A percentile compares a stretch with the other conserved stretches of the same genome.
Conservation (phyloP, 2,329 filamentous ascomycete genomes). For the Rhynchosporium agropyri region DNA sequence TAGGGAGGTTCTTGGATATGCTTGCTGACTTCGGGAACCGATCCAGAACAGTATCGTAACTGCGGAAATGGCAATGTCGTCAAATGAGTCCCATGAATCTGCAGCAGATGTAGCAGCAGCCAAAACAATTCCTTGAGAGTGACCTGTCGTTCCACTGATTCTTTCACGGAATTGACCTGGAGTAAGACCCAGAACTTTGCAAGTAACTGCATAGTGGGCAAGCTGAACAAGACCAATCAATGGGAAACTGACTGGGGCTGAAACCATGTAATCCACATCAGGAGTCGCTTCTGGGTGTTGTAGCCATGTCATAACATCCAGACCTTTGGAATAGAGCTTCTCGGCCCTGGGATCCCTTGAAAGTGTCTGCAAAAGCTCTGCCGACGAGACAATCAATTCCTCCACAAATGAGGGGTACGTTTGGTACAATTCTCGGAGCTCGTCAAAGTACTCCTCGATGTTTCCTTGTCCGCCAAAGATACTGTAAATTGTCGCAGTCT, state of each 20-base stretch:
- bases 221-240: conserved; percentile 95
- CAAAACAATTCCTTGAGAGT: conserved; percentile 95
- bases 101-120: conserved; percentile 90
- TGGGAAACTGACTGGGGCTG: conserved; percentile 92
- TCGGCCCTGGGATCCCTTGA: conserved; percentile 82
- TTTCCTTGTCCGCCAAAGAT: conserved; percentile 98
- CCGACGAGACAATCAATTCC: conserved; percentile 78
- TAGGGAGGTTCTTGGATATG: conserved; percentile 92
- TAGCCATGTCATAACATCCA: conserved; percentile 93
- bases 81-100: conserved; percentile 90
- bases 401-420: conserved; percentile 91
- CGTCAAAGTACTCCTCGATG: conserved; percentile 99
- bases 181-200: conserved; percentile 85
- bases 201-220: conserved; percentile 93
- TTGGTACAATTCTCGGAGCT: conserved; percentile 86
- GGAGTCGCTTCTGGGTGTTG: conserved; percentile 87
- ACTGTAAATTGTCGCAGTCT: conserved; percentile 82
- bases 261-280: conserved; percentile 91
- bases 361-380: conserved; percentile 83
- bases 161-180: conserved; percentile 85
- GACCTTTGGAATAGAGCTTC: conserved; percentile 96
- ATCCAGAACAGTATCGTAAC: conserved; percentile 98
- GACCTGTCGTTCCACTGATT: conserved; percentile 86
- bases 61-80: conserved; percentile 75
- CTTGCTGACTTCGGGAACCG: conserved; percentile 93